A percentile compares a stretch with the other conserved stretches of the same genome.
These are phyloP conservation scores for Moricandia arvensis DNA, from an alignment of 345 rosid genomes.

Conservation along the genomic window DNA sequence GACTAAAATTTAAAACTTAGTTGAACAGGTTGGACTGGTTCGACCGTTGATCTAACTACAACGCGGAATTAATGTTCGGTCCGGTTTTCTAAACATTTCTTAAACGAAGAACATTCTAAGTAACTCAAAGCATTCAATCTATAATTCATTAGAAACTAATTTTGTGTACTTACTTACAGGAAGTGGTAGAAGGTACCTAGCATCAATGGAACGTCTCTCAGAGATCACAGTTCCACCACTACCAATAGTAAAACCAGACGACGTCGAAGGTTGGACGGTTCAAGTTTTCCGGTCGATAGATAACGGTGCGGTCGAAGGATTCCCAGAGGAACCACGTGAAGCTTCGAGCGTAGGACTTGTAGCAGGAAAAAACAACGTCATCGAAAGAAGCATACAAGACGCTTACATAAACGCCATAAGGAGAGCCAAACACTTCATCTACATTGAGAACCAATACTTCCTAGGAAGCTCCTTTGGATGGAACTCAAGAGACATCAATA, in stretches of 20 bases:
- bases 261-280: constrained; percentile 55
- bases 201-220: constrained; percentile 35
- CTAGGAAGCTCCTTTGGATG: constrained; percentile 80
- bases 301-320: constrained; percentile 45
- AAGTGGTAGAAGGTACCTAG: constrained; percentile 35
- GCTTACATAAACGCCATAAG: constrained; percentile 77
- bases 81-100: no score
- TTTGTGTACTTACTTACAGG: constrained; percentile 1
- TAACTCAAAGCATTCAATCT: background rate
- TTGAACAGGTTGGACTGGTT: no score
- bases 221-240: constrained; percentile 33
- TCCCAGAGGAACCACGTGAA: constrained; percentile 40
- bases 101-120: no score
- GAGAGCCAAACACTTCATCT: constrained; percentile 73
- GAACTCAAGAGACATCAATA: constrained; percentile 46
- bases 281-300: constrained; percentile 76
- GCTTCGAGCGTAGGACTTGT: constrained; percentile 52
- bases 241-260: constrained; percentile 17
- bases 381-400: constrained; percentile 82
- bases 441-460: constrained; percentile 86
- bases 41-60: no score
- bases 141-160: background rate
- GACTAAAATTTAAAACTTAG: no score
- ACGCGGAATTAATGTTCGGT: no score
- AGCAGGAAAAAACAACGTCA: constrained; percentile 51